Conservation (phyloP, 2,329 filamentous ascomycete genomes). For the Diaporthe citrichinensis region DNA sequence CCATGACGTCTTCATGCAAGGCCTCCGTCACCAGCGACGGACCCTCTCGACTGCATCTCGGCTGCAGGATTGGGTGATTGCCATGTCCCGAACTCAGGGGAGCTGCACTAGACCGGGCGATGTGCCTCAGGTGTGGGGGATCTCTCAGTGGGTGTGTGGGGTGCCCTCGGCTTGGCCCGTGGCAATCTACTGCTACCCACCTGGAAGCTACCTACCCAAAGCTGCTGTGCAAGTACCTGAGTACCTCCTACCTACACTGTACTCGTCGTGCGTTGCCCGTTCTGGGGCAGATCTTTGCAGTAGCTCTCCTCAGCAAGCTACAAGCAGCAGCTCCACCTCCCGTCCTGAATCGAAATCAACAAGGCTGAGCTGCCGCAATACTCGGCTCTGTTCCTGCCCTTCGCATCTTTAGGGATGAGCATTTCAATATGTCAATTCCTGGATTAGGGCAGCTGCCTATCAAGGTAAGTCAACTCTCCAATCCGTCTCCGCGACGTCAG, state of each 20-base stretch:
- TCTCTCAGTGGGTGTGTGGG: conserved; percentile 28
- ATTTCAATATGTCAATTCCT: conserved; percentile 76
- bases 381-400: not conserved
- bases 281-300: conserved; percentile 10
- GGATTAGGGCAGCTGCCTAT: conserved; percentile 78
- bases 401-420: conserved; percentile 41
- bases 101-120: conserved; percentile 20
- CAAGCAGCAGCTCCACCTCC: conserved; percentile 23
- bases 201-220: conserved; percentile 11
- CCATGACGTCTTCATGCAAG: conserved; percentile 29
- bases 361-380: conserved; percentile 36
- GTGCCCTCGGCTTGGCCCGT: conserved; percentile 26
- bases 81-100: conserved; percentile 25
- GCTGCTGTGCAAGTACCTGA: not conserved
- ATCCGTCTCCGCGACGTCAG: no score
- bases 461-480: conserved; percentile 59
- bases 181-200: conserved; percentile 26
- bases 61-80: conserved; percentile 20
- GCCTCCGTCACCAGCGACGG: not conserved
- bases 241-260: not conserved
- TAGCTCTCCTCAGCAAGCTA: not conserved
- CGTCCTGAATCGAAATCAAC: conserved; percentile 4
- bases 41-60: conserved; percentile 32
- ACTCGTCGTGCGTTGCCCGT: not conserved
- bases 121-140: conserved; percentile 28